Evolutionary conservation across 768 basidiomycete genomes (phyloP).

Genomic region (Auriscalpium orientale): DNA sequence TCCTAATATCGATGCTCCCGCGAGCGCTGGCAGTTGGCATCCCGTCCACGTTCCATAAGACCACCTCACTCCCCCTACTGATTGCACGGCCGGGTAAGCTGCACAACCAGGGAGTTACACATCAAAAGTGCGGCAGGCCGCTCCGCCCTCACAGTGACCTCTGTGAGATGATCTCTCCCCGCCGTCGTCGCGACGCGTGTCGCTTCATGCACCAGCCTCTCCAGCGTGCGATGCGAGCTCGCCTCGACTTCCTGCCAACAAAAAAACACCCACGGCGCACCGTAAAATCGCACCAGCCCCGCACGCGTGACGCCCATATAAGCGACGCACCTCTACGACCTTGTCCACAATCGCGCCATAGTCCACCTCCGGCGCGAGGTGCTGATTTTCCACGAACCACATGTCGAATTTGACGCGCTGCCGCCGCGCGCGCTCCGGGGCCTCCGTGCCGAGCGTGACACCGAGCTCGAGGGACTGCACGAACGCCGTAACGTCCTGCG

Average conservation of each 20-base stretch:
- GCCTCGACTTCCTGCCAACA: conserved; percentile 1
- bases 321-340: conserved; percentile 7
- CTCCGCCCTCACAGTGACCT: conserved; percentile 4
- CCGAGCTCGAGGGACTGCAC: conserved; percentile 5
- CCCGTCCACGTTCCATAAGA: too few species aligned
- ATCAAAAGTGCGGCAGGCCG: conserved; percentile 1
- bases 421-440: conserved; percentile 2
- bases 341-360: conserved; percentile 3
- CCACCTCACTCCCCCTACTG: neutral
- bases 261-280: neutral
- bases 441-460: conserved; percentile 1
- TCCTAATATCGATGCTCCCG: too few species aligned
- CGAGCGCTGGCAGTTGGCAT: too few species aligned
- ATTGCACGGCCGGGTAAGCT: conserved; percentile 5
- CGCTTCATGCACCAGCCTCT: conserved; percentile 7
- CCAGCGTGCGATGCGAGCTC: conserved; percentile 2
- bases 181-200: conserved; percentile 3
- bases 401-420: conserved; percentile 9
- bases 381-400: conserved; percentile 5
- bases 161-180: conserved; percentile 1
- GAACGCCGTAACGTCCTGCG: conserved; percentile 2
- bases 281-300: neutral
- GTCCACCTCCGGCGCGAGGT: conserved; percentile 4
- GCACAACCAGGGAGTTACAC: conserved; percentile 2
- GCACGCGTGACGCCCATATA: neutral